Base-by-base conservation (phyloP, 805 yeast genomes). In the Naumovozyma baii region DNA sequence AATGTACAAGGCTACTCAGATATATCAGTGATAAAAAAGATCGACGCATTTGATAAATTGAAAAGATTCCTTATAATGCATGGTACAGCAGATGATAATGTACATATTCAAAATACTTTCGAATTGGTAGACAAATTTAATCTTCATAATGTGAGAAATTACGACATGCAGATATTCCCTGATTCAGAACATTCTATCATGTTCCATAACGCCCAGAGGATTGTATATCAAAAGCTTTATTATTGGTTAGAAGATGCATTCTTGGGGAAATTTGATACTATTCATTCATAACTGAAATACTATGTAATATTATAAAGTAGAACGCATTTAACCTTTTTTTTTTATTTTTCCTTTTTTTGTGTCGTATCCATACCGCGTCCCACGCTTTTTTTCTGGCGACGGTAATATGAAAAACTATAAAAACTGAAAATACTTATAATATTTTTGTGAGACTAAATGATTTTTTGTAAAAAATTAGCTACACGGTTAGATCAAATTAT, bases 131-230 rank as follows among this genome's bases (percentile, higher is more conserved):
- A 83, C 54, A 59, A 72, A 18, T 68, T 83, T 41, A 74, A 81
- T 51, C 18, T 60, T 3, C 52, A 57, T 5, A 56, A 57, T 19
- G 72, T 82, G n/a, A 78, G 74, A 41, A 83, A 83, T 54, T 92
- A 78, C 54, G 98, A 92, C 52, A 69, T 87, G 65, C 87, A 80
- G 49, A 72, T 87, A 12, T 92, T 80, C 63, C 97, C 98, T 0
- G 98, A 92, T 59, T 83, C 94, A 18, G 90, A 88, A 55, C 98
- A 92, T 59, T 70, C 80, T 35, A 90, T 92, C 34, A 62, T 61
- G 37, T 78, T 70, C 57, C 94, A 92, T 62, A 85, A 86, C 57
- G 95, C 95, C 3, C 75, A 78, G 56, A 61, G 64, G 10, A 69
- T 87, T 29, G 80, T 92, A 8, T 84, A 74, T 57, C 83, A 78